Evolutionary conservation across 1,139 yeast species (phyloP), one percentile per base, ranked within the genome.

Genomic region (Chernovozyma sophiae-reginae): DNA sequence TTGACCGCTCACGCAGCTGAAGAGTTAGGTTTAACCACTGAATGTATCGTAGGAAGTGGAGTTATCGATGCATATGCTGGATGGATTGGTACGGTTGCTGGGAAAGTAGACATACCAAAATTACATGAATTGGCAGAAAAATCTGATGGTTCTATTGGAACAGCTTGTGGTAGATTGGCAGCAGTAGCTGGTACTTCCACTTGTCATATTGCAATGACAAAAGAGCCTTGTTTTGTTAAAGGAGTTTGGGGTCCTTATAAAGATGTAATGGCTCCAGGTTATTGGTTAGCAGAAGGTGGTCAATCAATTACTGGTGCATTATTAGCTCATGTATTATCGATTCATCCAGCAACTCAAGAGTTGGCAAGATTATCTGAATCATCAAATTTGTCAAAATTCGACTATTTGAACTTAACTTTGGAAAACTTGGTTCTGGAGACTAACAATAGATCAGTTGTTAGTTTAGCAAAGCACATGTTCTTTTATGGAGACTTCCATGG

Each of bases 181-280:
- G 96, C 97, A 1, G 97, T 92, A 20, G 98, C 98, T 0, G 98
- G 98, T 43, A 92, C 98, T 4, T 89, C 97, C 1, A 92, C 98
- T 2, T 92, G 98, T 58, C 98, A 92, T 60, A 79, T 92, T 51
- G 90, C 89, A 42, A 74, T 90, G 75, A 84, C 96, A 25, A 74
- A 78, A 45, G 83, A 86, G 24, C 86, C 96, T 0, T 78, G 87
- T 34, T 90, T 92, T 58, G 97, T 92, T 12, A 79, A 87, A 34
- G 98, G 98, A 40, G 97, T 92, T 25, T 92, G 98, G 98, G 98
- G 98, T 16, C 98, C 98, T 3, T 92, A 92, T 63, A 76, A 89
- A 52, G 96, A 90, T 58, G 96, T 86, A 10, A 73, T 92, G 69
- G 86, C 94, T 15, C 85, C 86, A 26, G 89, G 81, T 11, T 82